Percentiles rank a stretch among this genome's conserved stretches.
Evolutionary conservation across 1,284 basidiomycete species (phyloP).

Genomic region (Fomitopsis palustris): DNA sequence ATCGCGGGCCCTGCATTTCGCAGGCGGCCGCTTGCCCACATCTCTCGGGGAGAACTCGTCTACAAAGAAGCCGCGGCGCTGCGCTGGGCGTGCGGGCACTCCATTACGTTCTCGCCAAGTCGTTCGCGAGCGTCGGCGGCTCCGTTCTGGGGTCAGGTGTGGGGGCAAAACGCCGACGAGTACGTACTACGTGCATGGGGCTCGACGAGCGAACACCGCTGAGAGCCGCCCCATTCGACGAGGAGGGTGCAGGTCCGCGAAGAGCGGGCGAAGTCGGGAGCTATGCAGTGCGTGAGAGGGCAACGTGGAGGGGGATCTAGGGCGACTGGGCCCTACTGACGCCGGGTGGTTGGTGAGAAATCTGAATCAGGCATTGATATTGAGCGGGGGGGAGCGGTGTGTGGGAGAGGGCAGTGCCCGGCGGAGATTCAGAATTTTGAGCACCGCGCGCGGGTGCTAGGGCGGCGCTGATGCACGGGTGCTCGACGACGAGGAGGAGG

Average conservation of each 20-base stretch:
- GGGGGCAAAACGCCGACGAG: neutral
- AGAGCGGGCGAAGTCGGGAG: neutral
- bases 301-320: neutral
- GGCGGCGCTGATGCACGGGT: neutral
- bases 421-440: too few relatives aligned
- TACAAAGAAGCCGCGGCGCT: neutral
- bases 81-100: too few relatives aligned
- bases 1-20: neutral
- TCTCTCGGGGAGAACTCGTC: neutral
- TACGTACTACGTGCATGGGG: neutral
- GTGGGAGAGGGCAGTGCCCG: too few relatives aligned
- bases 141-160: neutral
- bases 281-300: neutral
- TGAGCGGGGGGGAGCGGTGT: neutral
- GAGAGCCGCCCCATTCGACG: neutral
- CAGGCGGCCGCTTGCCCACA: neutral
- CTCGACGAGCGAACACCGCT: neutral
- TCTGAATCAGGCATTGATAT: neutral
- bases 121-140: neutral
- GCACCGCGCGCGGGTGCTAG: neutral
- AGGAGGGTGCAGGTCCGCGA: neutral
- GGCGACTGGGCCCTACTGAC: neutral
- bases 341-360: slow-evolving; percentile 2
- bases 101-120: neutral
- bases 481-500: neutral